Conservation (phyloP, 129 eudicot species). For the Chrysanthemum lavandulifolium region DNA sequence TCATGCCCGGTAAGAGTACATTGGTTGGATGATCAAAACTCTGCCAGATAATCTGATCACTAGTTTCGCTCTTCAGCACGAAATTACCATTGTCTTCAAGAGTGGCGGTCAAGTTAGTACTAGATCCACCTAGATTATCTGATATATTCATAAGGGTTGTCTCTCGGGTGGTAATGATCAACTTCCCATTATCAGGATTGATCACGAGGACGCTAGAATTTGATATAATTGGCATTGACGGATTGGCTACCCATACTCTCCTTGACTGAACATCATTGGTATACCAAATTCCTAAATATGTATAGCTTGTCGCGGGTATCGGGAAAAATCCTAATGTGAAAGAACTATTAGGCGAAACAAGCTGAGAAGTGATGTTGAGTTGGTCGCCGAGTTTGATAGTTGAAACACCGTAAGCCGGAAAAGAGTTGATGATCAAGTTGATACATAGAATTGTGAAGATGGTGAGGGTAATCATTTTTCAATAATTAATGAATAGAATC, state of each 20-base stretch:
- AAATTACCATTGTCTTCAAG: conserved; percentile 43
- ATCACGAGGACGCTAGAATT: conserved; percentile 26
- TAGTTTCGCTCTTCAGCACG: conserved; percentile 18
- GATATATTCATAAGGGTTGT: conserved; percentile 25
- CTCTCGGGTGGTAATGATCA: conserved; percentile 21
- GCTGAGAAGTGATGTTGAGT: conserved; percentile 24
- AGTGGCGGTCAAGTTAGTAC: conserved; percentile 17
- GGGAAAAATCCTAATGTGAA: conserved; percentile 45
- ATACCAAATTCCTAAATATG: conserved; percentile 47
- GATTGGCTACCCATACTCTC: conserved; percentile 47
- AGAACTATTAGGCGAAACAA: conserved; percentile 18
- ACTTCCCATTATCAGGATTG: conserved; percentile 21
- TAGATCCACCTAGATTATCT: not conserved
- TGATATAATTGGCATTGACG: conserved; percentile 24
- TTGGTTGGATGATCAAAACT: conserved; percentile 39
- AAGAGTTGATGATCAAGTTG: conserved; percentile 14
- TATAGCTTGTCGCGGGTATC: conserved; percentile 10
- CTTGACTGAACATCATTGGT: not conserved
- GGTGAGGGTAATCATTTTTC: conserved; percentile 15
- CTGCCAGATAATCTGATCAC: conserved; percentile 31
- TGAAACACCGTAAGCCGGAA: conserved; percentile 15
- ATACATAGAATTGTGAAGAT: conserved; percentile 12
- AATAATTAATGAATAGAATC: not conserved
- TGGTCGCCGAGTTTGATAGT: conserved; percentile 14
- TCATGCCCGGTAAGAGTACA: conserved; percentile 37